A percentile compares a stretch with the other conserved stretches of the same genome.
phyloP scores from a whole-genome alignment of 208 protist species.

The Acanthamoeba royreba region DNA sequence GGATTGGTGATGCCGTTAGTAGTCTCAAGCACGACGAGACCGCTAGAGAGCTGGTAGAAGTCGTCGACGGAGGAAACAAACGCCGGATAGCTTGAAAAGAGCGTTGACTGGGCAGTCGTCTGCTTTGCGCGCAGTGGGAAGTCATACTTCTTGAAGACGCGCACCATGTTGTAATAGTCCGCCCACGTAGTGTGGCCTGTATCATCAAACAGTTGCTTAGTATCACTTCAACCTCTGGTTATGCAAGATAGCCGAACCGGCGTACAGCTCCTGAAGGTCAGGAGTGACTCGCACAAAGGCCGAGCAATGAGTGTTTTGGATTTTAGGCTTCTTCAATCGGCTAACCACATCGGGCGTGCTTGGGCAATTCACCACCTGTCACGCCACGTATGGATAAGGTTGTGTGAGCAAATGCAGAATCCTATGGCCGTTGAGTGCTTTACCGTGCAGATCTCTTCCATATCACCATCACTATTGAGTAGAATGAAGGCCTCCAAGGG shows the following conservation, averaged over 20 bases:
- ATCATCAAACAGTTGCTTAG: not conserved
- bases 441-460: slow-evolving; percentile 14
- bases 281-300: slow-evolving; percentile 25
- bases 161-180: slow-evolving; percentile 71
- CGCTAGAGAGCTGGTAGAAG: slow-evolving; percentile 84
- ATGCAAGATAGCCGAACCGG: not conserved
- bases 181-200: slow-evolving; percentile 57
- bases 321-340: not conserved
- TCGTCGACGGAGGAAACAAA: slow-evolving; percentile 84
- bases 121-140: slow-evolving; percentile 32
- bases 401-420: no score
- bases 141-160: slow-evolving; percentile 78
- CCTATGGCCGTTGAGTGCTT: no score
- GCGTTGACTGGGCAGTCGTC: not conserved
- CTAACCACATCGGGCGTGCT: not conserved
- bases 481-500: not conserved
- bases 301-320: slow-evolving; percentile 21
- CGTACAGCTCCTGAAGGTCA: slow-evolving; percentile 21
- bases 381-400: no score
- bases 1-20: slow-evolving; percentile 74
- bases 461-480: slow-evolving; percentile 30
- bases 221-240: no score
- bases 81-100: slow-evolving; percentile 84
- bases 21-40: slow-evolving; percentile 82
- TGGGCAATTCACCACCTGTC: slow-evolving; percentile 16